Conservation (phyloP, 83 land plant genomes). For the Picea engelmannii region DNA sequence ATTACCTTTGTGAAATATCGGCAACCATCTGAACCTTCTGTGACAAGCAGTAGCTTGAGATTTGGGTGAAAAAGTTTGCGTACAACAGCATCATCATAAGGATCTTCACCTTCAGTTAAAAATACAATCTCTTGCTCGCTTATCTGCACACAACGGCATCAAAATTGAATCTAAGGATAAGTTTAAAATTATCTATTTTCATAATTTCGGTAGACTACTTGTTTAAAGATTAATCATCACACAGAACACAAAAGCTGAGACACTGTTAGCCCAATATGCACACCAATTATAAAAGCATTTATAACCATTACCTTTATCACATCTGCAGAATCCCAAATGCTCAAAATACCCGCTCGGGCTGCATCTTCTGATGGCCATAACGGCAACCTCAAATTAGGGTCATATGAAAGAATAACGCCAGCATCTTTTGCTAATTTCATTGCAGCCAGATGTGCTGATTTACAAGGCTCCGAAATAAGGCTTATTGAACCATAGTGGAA, state of each 20-base stretch:
- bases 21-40: conserved; percentile 79
- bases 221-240: background rate
- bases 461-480: conserved; percentile 76
- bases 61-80: conserved; percentile 66
- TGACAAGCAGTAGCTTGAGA: conserved; percentile 76
- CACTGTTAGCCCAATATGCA: background rate
- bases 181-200: background rate
- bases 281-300: background rate
- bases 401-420: conserved; percentile 74
- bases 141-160: conserved; percentile 10
- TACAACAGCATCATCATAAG: conserved; percentile 73
- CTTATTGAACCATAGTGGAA: conserved; percentile 92
- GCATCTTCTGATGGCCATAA: conserved; percentile 82
- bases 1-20: conserved; percentile 78
- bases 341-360: conserved; percentile 71
- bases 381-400: conserved; percentile 79
- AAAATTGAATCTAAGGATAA: background rate
- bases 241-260: background rate
- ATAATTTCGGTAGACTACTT: background rate
- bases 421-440: conserved; percentile 59
- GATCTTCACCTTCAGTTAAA: conserved; percentile 77
- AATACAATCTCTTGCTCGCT: conserved; percentile 28
- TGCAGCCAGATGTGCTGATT: conserved; percentile 78
- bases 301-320: conserved; percentile 59
- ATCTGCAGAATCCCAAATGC: conserved; percentile 85